A percentile compares a stretch with the other conserved stretches of the same genome.
These are phyloP conservation scores for Sporothrix phasma DNA, from an alignment of 2,329 filamentous ascomycete genomes.

Conservation along the genomic window DNA sequence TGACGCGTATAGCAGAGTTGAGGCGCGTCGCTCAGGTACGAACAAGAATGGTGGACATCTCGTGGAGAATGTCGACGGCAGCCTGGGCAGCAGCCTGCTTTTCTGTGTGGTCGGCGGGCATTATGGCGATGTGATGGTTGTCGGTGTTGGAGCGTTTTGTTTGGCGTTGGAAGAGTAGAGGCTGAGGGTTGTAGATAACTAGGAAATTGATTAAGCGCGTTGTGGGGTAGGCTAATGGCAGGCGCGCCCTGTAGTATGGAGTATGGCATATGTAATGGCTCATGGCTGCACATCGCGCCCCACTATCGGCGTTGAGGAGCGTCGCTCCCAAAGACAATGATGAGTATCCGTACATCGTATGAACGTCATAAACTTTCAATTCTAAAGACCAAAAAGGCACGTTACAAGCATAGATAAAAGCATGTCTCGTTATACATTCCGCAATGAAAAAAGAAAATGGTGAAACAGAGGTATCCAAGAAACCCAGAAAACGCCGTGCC, in stretches of 20 bases:
- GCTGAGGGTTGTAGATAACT: neutral
- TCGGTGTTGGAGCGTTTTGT: neutral
- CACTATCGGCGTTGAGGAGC: neutral
- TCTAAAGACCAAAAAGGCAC: no score
- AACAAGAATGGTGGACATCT: conserved; percentile 84
- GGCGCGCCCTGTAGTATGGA: no score
- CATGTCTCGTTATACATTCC: neutral
- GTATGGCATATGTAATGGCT: no score
- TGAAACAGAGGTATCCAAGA: neutral
- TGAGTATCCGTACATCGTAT: no score
- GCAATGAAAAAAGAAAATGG: neutral
- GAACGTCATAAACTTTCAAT: no score
- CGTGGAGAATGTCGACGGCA: conserved; percentile 71
- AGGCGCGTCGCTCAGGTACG: conserved; percentile 21
- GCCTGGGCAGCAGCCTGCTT: conserved; percentile 72
- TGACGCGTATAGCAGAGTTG: no score
- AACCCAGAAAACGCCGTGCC: neutral
- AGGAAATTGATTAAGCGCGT: neutral
- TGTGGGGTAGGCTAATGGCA: neutral
- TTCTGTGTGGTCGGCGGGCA: conserved; percentile 41
- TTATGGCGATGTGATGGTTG: conserved; percentile 5
- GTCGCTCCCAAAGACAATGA: no score
- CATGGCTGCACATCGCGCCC: neutral
- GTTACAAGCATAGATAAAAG: neutral
- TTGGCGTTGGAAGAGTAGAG: neutral